Percentiles rank a stretch among this genome's conserved stretches.
These are phyloP conservation scores for Fusarium euwallaceae DNA, from an alignment of 2,329 filamentous ascomycete species.

Conservation along the genomic window DNA sequence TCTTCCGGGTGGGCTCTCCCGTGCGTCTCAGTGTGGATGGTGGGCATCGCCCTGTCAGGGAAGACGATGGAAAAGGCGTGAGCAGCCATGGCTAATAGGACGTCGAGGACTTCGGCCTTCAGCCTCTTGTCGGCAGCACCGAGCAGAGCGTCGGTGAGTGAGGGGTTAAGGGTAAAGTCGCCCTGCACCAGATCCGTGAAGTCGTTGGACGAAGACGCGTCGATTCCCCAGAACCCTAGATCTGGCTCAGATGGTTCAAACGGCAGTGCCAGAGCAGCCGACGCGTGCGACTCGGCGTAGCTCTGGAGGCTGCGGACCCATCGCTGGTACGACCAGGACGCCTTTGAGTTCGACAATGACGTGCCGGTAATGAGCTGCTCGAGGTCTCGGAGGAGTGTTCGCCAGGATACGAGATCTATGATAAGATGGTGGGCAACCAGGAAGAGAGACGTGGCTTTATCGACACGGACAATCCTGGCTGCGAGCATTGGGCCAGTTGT, in stretches of 20 bases:
- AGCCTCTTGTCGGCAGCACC: neutral
- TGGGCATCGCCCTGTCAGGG: neutral
- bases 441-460: constrained; percentile 1
- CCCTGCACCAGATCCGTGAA: neutral
- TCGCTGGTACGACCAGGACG: neutral
- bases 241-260: neutral
- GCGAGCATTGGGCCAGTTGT: constrained; percentile 13
- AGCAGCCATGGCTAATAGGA: constrained; percentile 1
- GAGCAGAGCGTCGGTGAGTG: neutral
- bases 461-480: neutral
- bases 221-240: neutral
- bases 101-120: constrained; percentile 4
- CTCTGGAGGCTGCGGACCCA: neutral
- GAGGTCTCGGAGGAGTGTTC: constrained; percentile 10
- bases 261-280: neutral
- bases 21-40: neutral
- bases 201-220: neutral
- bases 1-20: neutral
- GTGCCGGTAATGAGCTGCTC: constrained; percentile 14
- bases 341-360: neutral
- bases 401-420: constrained; percentile 30
- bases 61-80: constrained; percentile 5
- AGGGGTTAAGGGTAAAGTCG: neutral
- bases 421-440: constrained; percentile 26
- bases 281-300: constrained; percentile 1